Conservation (phyloP, 2,329 filamentous ascomycete genomes). For the Beauveria varroae region DNA sequence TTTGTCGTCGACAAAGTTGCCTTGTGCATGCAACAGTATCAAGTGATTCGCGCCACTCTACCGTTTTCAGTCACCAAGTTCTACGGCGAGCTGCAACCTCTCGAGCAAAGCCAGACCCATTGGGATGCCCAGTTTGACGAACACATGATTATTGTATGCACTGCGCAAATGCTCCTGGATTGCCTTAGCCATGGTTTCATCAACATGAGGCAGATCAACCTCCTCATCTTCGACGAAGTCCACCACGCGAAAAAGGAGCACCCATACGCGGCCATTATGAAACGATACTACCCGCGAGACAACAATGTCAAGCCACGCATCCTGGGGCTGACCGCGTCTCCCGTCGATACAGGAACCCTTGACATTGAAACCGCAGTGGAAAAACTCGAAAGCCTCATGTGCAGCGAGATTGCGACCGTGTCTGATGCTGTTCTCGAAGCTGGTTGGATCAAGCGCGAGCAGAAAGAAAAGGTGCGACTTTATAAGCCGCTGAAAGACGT, state of each 20-base stretch:
- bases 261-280: constrained; percentile 82
- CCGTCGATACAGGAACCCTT: constrained; percentile 67
- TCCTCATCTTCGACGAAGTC: constrained; percentile 92
- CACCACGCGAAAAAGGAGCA: constrained; percentile 95
- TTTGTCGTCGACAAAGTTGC: constrained; percentile 89
- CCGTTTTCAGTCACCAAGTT: constrained; percentile 67
- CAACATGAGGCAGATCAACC: constrained; percentile 73
- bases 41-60: constrained; percentile 74
- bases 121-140: constrained; percentile 47
- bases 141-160: constrained; percentile 85
- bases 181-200: constrained; percentile 75
- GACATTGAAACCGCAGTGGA: constrained; percentile 63
- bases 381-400: constrained; percentile 68
- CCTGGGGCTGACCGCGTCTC: constrained; percentile 95
- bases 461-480: constrained; percentile 43
- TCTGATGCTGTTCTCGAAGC: constrained; percentile 29
- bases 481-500: constrained; percentile 39
- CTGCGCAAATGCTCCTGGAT: constrained; percentile 75
- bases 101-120: constrained; percentile 33
- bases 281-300: constrained; percentile 65
- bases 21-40: constrained; percentile 81
- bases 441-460: constrained; percentile 17
- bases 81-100: constrained; percentile 59
- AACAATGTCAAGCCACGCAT: constrained; percentile 54
- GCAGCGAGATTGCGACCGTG: constrained; percentile 76